Percentiles rank a stretch among this genome's conserved stretches.
phyloP scores from a whole-genome alignment of 2,329 filamentous ascomycete genomes.

The Colletotrichum lindemuthianum region DNA sequence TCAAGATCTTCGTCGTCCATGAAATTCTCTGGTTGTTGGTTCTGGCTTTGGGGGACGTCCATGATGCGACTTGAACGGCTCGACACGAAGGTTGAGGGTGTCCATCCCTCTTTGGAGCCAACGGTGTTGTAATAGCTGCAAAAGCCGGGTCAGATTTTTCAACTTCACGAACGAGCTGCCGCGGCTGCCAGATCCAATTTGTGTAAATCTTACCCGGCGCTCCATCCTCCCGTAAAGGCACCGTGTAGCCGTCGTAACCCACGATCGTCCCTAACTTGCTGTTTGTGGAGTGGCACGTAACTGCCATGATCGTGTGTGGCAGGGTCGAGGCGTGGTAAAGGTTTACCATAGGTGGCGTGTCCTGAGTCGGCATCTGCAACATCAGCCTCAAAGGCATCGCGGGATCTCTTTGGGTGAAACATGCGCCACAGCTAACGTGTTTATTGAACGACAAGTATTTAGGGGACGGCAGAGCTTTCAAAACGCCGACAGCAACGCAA shows the following conservation, averaged over 20 bases:
- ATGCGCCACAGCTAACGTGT: not conserved
- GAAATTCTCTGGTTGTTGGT: slow-evolving; percentile 84
- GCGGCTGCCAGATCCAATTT: too few relatives aligned
- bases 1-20: slow-evolving; percentile 98
- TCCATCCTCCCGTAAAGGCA: slow-evolving; percentile 96
- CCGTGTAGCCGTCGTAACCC: slow-evolving; percentile 92
- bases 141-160: slow-evolving; percentile 47
- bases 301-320: slow-evolving; percentile 88
- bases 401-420: slow-evolving; percentile 72
- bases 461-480: too few relatives aligned
- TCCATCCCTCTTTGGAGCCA: slow-evolving; percentile 98
- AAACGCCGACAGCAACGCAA: too few relatives aligned
- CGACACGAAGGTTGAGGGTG: slow-evolving; percentile 90
- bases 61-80: slow-evolving; percentile 83
- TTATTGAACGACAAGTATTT: too few relatives aligned
- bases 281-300: slow-evolving; percentile 96
- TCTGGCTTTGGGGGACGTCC: slow-evolving; percentile 60
- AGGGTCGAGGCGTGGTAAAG: slow-evolving; percentile 80
- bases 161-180: slow-evolving; percentile 37
- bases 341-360: slow-evolving; percentile 84
- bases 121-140: slow-evolving; percentile 95
- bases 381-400: slow-evolving; percentile 81
- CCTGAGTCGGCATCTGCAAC: too few relatives aligned
- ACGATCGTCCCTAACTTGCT: slow-evolving; percentile 93
- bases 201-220: slow-evolving; percentile 77